phyloP scores from a whole-genome alignment of 208 protist species.

The Acanthamoeba triangularis region DNA sequence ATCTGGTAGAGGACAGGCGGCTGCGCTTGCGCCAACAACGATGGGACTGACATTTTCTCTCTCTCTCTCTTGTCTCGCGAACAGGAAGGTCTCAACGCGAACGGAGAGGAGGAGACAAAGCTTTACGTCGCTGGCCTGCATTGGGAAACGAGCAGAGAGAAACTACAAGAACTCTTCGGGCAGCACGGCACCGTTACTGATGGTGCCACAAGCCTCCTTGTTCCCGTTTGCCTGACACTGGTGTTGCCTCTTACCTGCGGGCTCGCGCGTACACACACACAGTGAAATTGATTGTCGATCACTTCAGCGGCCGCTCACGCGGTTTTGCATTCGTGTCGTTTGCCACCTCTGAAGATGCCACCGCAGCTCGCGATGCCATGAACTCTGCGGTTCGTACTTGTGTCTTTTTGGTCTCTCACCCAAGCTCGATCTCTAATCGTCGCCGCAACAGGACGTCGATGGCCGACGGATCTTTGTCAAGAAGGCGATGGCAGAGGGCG shows the following conservation, averaged over 20 bases:
- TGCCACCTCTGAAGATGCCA: not conserved
- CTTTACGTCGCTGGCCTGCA: constrained; percentile 5
- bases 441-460: constrained; percentile 1
- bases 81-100: not conserved
- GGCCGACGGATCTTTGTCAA: constrained; percentile 38
- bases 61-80: no score
- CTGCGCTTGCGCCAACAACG: no score
- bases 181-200: constrained; percentile 13
- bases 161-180: constrained; percentile 6
- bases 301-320: not conserved
- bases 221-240: not conserved
- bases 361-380: constrained; percentile 24
- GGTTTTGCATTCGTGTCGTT: constrained; percentile 6
- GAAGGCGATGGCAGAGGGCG: constrained; percentile 23
- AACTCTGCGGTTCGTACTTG: not conserved
- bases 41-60: no score
- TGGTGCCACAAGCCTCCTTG: not conserved
- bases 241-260: not conserved
- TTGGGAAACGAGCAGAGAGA: not conserved
- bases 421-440: not conserved
- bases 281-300: constrained; percentile 37
- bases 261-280: no score
- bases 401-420: not conserved
- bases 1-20: not conserved
- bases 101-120: constrained; percentile 22